These are phyloP conservation scores for Leccinum fuscescens DNA, from an alignment of 1,284 basidiomycete genomes.

Conservation along the genomic window DNA sequence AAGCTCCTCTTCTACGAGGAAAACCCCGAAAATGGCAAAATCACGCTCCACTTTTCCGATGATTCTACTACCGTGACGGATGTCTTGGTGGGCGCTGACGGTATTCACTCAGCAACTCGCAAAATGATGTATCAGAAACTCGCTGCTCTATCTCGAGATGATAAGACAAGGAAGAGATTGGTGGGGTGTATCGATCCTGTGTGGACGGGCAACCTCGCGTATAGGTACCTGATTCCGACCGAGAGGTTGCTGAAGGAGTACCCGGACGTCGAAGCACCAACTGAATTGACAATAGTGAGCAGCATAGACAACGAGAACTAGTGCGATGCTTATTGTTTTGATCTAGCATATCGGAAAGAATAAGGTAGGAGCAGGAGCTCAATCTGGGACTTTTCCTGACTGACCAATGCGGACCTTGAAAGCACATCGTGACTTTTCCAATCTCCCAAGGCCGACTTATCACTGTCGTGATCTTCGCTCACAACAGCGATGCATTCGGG, in stretches of 20 bases:
- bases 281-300: slow-evolving; percentile 36
- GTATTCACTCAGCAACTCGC: slow-evolving; percentile 24
- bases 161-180: not conserved
- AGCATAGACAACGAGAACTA: not conserved
- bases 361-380: slow-evolving; percentile 14
- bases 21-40: slow-evolving; percentile 2
- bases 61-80: slow-evolving; percentile 2
- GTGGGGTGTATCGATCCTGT: slow-evolving; percentile 11
- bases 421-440: no score
- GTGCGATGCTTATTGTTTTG: not conserved
- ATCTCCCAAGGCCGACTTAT: slow-evolving; percentile 22
- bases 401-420: no score
- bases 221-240: slow-evolving; percentile 14
- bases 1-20: slow-evolving; percentile 28
- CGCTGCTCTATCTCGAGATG: slow-evolving; percentile 7
- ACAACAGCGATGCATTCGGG: slow-evolving; percentile 36
- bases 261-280: slow-evolving; percentile 38
- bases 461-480: slow-evolving; percentile 42
- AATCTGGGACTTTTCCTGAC: no score
- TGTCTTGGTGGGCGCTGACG: slow-evolving; percentile 23
- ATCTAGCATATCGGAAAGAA: slow-evolving; percentile 44
- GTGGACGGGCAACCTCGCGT: slow-evolving; percentile 23
- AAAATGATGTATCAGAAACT: slow-evolving; percentile 19
- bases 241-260: slow-evolving; percentile 15
- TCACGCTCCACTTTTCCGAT: slow-evolving; percentile 33